Percentiles rank a stretch among this genome's conserved stretches.
Conservation (phyloP, 1,284 basidiomycete genomes). For the Tausonia pullulans region DNA sequence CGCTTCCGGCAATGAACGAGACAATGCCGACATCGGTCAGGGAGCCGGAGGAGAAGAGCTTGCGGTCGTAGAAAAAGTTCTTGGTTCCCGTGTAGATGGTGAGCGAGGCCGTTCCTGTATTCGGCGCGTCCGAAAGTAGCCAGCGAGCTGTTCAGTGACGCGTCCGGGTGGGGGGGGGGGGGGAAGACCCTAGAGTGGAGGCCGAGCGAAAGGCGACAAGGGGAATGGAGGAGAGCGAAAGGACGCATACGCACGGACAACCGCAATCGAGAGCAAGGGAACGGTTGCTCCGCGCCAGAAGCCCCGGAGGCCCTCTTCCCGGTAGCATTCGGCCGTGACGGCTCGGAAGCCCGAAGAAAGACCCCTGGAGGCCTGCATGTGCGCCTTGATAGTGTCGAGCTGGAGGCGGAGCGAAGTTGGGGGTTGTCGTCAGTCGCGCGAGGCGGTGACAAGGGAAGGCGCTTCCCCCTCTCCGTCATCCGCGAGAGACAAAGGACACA, state of each 20-base stretch:
- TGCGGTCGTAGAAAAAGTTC: constrained; percentile 51
- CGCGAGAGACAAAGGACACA: no score
- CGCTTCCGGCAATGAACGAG: constrained; percentile 43
- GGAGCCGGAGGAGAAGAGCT: constrained; percentile 47
- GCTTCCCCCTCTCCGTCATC: no score
- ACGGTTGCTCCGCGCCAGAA: constrained; percentile 86
- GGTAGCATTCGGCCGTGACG: constrained; percentile 53
- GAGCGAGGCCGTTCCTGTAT: constrained; percentile 66
- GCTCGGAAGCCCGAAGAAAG: constrained; percentile 55
- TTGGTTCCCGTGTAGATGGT: constrained; percentile 78
- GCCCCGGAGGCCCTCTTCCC: constrained; percentile 73
- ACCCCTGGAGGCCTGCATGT: constrained; percentile 65
- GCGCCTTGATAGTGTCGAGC: constrained; percentile 46
- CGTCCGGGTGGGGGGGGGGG: neutral
- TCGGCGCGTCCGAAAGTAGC: neutral
- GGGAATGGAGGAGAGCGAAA: neutral
- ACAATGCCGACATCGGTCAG: constrained; percentile 53
- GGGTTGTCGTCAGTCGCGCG: neutral
- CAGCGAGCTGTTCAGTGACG: neutral
- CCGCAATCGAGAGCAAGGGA: constrained; percentile 82
- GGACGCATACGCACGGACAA: constrained; percentile 55
- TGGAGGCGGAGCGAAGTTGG: neutral
- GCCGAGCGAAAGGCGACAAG: neutral
- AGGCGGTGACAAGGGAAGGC: neutral
- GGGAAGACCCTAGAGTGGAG: neutral